Evolutionary conservation across 164 flowering plant genomes (phyloP).

Genomic region (Aristolochia californica): DNA sequence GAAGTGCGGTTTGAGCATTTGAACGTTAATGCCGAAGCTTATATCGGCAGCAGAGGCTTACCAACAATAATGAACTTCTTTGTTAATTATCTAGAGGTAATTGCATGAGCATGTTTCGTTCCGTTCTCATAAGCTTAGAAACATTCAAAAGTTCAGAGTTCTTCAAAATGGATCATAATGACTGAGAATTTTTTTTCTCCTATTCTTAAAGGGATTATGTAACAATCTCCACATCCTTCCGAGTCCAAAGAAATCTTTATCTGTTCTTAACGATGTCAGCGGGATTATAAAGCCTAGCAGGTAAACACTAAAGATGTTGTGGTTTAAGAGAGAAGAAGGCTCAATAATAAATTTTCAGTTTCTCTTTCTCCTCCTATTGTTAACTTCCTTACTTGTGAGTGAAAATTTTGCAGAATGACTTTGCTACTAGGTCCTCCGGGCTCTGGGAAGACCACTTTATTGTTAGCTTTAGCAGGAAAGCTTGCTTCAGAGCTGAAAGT

Average conservation of each 20-base stretch:
- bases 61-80: slow-evolving; percentile 52
- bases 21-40: slow-evolving; percentile 60
- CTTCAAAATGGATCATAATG: no score
- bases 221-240: slow-evolving; percentile 10
- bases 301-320: no score
- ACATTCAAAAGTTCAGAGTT: no score
- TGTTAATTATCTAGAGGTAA: slow-evolving; percentile 7
- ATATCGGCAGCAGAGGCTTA: slow-evolving; percentile 62
- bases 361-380: background rate
- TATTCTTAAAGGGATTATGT: slow-evolving; percentile 1
- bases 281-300: slow-evolving; percentile 87
- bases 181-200: background rate
- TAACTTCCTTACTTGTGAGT: background rate
- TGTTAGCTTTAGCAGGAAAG: slow-evolving; percentile 79
- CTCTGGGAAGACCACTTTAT: slow-evolving; percentile 81
- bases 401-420: slow-evolving; percentile 40
- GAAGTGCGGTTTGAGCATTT: slow-evolving; percentile 77
- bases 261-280: slow-evolving; percentile 64
- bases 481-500: slow-evolving; percentile 34
- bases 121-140: background rate
- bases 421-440: slow-evolving; percentile 89
- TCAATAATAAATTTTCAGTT: background rate
- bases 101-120: background rate
- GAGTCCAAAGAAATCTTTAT: slow-evolving; percentile 4
- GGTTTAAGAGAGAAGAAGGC: no score